Conservation (phyloP, 2,329 filamentous ascomycete genomes). For the Pestalotiopsis sp. region DNA sequence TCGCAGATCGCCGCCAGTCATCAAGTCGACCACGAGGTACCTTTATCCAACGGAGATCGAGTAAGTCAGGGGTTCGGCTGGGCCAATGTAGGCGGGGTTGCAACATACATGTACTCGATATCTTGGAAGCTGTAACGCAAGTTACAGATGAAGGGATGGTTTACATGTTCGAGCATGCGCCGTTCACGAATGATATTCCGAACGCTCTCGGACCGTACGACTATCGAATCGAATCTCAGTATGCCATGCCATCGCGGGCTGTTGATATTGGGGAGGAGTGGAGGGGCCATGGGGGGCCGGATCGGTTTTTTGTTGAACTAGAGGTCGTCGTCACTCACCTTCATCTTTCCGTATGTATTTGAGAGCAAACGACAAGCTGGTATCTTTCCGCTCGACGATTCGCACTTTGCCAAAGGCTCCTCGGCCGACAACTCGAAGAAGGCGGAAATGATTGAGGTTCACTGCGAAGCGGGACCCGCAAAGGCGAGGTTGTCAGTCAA, state of each 20-base stretch:
- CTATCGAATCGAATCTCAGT: slow-evolving; percentile 48
- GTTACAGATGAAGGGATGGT: slow-evolving; percentile 98
- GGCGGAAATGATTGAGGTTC: slow-evolving; percentile 95
- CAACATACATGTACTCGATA: slow-evolving; percentile 90
- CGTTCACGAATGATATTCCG: slow-evolving; percentile 97
- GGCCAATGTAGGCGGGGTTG: neutral
- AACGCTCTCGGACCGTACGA: slow-evolving; percentile 96
- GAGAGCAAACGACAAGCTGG: slow-evolving; percentile 87
- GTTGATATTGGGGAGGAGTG: neutral
- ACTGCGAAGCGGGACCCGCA: slow-evolving; percentile 55
- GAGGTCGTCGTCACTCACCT: slow-evolving; percentile 57
- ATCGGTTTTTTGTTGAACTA: neutral
- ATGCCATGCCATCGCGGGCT: neutral
- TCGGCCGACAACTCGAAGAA: slow-evolving; percentile 93
- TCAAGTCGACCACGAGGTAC: slow-evolving; percentile 97
- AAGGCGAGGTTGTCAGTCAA: slow-evolving; percentile 18
- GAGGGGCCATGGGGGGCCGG: neutral
- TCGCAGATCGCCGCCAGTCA: slow-evolving; percentile 94
- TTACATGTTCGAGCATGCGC: slow-evolving; percentile 96
- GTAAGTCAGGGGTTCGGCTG: neutral
- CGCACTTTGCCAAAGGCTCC: slow-evolving; percentile 98
- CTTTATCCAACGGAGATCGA: slow-evolving; percentile 51
- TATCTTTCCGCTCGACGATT: slow-evolving; percentile 98
- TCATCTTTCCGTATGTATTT: slow-evolving; percentile 99
- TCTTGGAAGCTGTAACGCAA: slow-evolving; percentile 99